These are phyloP conservation scores for Cruciata laevipes DNA, from an alignment of 257 asterid genomes.

Conservation along the genomic window DNA sequence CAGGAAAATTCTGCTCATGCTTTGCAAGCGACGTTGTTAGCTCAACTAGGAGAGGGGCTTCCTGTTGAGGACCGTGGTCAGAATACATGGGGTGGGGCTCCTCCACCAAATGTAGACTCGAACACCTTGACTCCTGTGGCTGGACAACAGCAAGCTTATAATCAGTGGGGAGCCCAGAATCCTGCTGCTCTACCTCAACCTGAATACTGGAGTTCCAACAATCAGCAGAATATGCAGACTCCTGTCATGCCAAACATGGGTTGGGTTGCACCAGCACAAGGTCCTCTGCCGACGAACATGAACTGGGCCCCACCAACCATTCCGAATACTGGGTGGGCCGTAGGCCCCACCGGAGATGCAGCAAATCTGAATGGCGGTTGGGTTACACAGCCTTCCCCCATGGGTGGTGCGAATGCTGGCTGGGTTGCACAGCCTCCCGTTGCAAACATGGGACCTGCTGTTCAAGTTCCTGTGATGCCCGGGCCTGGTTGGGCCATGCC, in stretches of 20 bases:
- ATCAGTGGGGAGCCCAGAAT: conserved; percentile 49
- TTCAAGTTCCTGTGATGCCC: conserved; percentile 24
- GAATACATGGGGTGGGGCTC: conserved; percentile 39
- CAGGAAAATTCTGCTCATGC: conserved; percentile 26
- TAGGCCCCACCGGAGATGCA: conserved; percentile 30
- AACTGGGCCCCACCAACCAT: conserved; percentile 46
- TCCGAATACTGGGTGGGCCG: conserved; percentile 48
- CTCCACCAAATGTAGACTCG: conserved; percentile 26
- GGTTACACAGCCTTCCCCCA: conserved; percentile 40
- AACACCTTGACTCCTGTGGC: conserved; percentile 25
- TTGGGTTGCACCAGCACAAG: conserved; percentile 52
- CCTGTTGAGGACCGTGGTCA: conserved; percentile 36
- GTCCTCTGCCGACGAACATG: conserved; percentile 26
- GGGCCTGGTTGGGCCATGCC: conserved; percentile 30
- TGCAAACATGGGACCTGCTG: conserved; percentile 38
- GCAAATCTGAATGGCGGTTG: conserved; percentile 45
- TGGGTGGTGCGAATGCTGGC: conserved; percentile 26
- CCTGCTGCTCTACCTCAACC: conserved; percentile 46
- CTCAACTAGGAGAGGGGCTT: conserved; percentile 35
- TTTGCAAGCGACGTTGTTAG: conserved; percentile 23
- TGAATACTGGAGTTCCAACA: conserved; percentile 55
- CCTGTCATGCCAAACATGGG: conserved; percentile 50
- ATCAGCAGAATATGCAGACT: conserved; percentile 51
- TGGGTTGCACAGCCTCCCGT: conserved; percentile 52
- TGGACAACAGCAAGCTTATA: conserved; percentile 43